These are phyloP conservation scores for Tricholomella constricta DNA, from an alignment of 768 basidiomycete genomes.

Conservation along the genomic window DNA sequence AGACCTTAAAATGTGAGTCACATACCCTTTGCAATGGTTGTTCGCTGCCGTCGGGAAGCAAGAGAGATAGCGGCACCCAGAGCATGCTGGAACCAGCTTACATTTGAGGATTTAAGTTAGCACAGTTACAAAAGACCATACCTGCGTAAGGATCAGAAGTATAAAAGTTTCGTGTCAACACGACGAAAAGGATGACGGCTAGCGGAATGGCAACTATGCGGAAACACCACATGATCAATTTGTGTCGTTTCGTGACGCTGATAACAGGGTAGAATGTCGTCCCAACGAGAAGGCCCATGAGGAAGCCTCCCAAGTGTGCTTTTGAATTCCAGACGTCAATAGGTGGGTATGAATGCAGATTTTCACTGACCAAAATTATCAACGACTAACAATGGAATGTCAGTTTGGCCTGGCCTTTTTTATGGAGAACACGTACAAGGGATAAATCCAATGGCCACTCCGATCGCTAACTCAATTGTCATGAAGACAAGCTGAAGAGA, in stretches of 20 bases:
- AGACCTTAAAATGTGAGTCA: conserved; percentile 7
- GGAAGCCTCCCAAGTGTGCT: conserved; percentile 88
- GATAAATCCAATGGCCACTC: conserved; percentile 81
- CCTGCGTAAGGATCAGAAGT: conserved; percentile 84
- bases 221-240: conserved; percentile 68
- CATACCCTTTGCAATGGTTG: conserved; percentile 64
- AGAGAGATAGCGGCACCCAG: conserved; percentile 87
- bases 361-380: conserved; percentile 80
- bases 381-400: conserved; percentile 50
- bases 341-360: not conserved
- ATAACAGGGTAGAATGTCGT: conserved; percentile 90
- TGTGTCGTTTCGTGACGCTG: conserved; percentile 74
- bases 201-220: conserved; percentile 75
- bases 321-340: conserved; percentile 3
- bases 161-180: conserved; percentile 88
- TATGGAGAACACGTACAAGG: conserved; percentile 55
- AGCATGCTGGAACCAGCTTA: conserved; percentile 56
- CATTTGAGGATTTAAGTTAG: not conserved
- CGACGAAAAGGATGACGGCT: conserved; percentile 76
- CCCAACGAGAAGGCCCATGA: conserved; percentile 82
- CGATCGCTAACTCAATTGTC: conserved; percentile 84
- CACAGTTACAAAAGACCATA: conserved; percentile 32
- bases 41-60: conserved; percentile 82
- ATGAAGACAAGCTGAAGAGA: conserved; percentile 71
- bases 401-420: not conserved